A percentile compares a stretch with the other conserved stretches of the same genome.
These are phyloP conservation scores for Tylopilus rubrobrunneus DNA, from an alignment of 768 basidiomycete species.

Conservation along the genomic window DNA sequence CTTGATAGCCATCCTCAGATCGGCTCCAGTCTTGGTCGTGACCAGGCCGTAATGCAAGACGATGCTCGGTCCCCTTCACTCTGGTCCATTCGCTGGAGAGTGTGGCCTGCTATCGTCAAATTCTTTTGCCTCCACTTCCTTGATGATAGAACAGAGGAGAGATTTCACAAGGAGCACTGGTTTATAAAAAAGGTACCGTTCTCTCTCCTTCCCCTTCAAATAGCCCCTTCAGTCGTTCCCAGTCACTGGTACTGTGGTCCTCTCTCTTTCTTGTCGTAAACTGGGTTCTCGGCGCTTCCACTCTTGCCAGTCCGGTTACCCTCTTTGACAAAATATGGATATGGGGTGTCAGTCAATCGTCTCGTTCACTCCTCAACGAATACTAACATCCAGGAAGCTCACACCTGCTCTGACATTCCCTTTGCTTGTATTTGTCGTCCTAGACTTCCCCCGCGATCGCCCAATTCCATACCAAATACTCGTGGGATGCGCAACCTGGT, in stretches of 20 bases:
- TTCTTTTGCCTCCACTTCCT: conserved; percentile 59
- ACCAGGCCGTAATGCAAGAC: no score
- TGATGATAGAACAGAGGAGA: conserved; percentile 50
- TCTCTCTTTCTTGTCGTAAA: conserved; percentile 61
- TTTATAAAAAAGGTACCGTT: conserved; percentile 51
- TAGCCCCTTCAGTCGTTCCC: conserved; percentile 1
- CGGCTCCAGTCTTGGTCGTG: no score
- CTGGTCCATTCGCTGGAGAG: conserved; percentile 51
- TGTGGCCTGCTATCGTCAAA: conserved; percentile 47
- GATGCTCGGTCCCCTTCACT: conserved; percentile 19
- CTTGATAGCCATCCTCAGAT: no score
- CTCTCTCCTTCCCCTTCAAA: neutral
- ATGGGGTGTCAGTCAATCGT: conserved; percentile 40
- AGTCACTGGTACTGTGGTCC: conserved; percentile 60
- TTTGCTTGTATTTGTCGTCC: conserved; percentile 60
- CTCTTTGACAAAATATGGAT: conserved; percentile 59
- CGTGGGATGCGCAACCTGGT: conserved; percentile 57
- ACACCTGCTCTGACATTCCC: conserved; percentile 60
- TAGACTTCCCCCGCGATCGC: conserved; percentile 67
- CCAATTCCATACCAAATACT: conserved; percentile 58
- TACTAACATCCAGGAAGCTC: conserved; percentile 34
- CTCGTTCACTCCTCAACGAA: neutral
- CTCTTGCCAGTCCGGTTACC: conserved; percentile 42
- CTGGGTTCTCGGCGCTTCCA: conserved; percentile 60
- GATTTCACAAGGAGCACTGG: conserved; percentile 64